Percentiles rank a stretch among this genome's conserved stretches.
These are phyloP conservation scores for Coemansia sp. DNA, from an alignment of 192 early-diverging fungal species.

Conservation along the genomic window DNA sequence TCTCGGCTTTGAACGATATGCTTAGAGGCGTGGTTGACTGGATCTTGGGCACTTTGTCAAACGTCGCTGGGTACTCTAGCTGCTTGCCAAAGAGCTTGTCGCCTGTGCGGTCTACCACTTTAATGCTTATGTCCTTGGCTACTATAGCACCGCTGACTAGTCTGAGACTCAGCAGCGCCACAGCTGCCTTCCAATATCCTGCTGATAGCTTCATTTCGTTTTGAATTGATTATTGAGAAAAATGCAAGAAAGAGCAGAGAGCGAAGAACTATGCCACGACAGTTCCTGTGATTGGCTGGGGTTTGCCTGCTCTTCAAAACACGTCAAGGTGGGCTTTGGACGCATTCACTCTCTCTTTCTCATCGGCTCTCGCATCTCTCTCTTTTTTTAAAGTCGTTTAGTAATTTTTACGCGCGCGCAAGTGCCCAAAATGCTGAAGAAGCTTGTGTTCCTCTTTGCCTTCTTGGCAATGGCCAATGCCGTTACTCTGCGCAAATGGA, in stretches of 20 bases:
- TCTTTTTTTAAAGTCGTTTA: conserved; percentile 2
- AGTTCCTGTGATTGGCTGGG: conserved; percentile 6
- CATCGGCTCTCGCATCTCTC: not conserved
- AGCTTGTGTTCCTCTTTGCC: conserved; percentile 46
- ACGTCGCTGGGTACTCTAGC: conserved; percentile 18
- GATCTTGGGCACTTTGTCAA: conserved; percentile 21
- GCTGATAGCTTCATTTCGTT: not conserved
- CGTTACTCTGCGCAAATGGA: conserved; percentile 78
- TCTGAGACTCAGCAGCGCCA: not conserved
- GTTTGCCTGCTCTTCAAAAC: conserved; percentile 1
- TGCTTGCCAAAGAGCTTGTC: conserved; percentile 39
- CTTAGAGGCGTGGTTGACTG: conserved; percentile 28
- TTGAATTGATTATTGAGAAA: no score
- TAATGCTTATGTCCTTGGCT: conserved; percentile 25
- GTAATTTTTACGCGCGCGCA: not conserved
- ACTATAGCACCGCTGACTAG: conserved; percentile 16
- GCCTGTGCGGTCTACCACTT: conserved; percentile 47
- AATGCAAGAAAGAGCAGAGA: not conserved
- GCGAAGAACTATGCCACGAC: not conserved
- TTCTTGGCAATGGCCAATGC: conserved; percentile 49
- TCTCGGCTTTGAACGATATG: conserved; percentile 23
- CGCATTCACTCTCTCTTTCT: not conserved
- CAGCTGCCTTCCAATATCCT: not conserved
- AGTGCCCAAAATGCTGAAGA: conserved; percentile 40
- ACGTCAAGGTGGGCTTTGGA: not conserved